Percentiles rank a stretch among this genome's conserved stretches.
Evolutionary conservation across 75 land plant genomes (phyloP).

Genomic region (Azolla pinnata): DNA sequence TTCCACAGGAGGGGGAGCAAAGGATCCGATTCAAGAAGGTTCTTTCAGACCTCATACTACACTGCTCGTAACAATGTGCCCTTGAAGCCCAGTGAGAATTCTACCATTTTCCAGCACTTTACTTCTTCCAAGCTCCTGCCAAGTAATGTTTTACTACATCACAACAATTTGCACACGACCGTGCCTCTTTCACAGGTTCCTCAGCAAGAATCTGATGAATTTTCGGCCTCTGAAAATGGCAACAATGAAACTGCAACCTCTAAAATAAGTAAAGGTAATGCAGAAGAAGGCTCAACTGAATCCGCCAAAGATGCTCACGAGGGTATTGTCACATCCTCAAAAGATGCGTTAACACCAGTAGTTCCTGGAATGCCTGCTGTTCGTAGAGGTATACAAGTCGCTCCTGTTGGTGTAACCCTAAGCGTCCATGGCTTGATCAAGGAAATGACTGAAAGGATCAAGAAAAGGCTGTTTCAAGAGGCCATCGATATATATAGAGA

Average conservation of each 20-base stretch:
- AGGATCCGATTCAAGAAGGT: no score
- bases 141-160: neutral
- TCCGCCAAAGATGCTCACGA: neutral
- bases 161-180: neutral
- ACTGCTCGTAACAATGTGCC: no score
- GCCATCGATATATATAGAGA: slow-evolving; percentile 5
- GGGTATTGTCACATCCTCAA: neutral
- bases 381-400: neutral
- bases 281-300: neutral
- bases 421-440: slow-evolving; percentile 4
- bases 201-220: neutral
- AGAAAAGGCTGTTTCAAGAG: neutral
- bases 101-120: no score
- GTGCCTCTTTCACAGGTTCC: neutral
- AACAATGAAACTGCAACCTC: no score
- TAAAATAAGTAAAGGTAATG: neutral
- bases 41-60: no score
- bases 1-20: no score
- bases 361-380: slow-evolving; percentile 9
- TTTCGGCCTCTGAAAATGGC: neutral
- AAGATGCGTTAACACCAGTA: neutral
- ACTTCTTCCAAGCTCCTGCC: no score
- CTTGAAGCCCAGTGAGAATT: no score
- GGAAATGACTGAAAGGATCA: slow-evolving; percentile 6
- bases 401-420: neutral